These are phyloP conservation scores for Cyberlindnera galapagoensis DNA, from an alignment of 805 yeast species.

Conservation along the genomic window DNA sequence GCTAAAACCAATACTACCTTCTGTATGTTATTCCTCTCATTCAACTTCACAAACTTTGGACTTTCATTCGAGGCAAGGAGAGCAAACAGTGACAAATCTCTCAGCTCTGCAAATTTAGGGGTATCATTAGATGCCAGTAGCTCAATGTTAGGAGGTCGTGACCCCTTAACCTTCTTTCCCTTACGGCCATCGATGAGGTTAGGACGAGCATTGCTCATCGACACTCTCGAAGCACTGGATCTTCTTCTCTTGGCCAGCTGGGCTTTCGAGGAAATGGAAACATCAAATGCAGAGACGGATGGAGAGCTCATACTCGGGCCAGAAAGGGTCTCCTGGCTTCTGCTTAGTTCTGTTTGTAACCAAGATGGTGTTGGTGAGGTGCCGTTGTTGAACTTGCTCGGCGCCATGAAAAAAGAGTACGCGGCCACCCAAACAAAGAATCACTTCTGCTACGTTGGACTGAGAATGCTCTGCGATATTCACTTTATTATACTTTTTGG, in stretches of 20 bases:
- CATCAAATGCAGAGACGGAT: conserved; percentile 2
- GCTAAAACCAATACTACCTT: conserved; percentile 52
- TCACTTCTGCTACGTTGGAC: too few relatives aligned
- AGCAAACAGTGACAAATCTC: conserved; percentile 24
- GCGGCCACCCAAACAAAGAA: too few relatives aligned
- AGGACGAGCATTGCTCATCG: too few relatives aligned
- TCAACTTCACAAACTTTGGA: conserved; percentile 45
- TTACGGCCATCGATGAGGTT: conserved; percentile 1
- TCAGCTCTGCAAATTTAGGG: conserved; percentile 14
- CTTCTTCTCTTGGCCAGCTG: conserved; percentile 20
- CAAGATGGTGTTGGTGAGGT: too few relatives aligned
- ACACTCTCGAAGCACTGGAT: conserved; percentile 18
- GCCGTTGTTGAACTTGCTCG: too few relatives aligned
- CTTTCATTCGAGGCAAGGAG: conserved; percentile 24
- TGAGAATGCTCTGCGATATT: neutral
- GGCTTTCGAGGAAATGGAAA: conserved; percentile 1
- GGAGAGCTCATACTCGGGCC: too few relatives aligned
- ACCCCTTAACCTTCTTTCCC: conserved; percentile 28
- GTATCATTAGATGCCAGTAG: conserved; percentile 24
- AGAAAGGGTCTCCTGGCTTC: too few relatives aligned
- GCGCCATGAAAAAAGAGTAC: too few relatives aligned
- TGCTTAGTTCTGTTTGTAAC: too few relatives aligned
- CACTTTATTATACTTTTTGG: neutral
- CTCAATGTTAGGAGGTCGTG: conserved; percentile 27
- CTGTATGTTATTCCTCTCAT: conserved; percentile 40